phyloP scores from a whole-genome alignment of 2,329 filamentous ascomycete genomes.

The Calonectria pseudoreteaudii region DNA sequence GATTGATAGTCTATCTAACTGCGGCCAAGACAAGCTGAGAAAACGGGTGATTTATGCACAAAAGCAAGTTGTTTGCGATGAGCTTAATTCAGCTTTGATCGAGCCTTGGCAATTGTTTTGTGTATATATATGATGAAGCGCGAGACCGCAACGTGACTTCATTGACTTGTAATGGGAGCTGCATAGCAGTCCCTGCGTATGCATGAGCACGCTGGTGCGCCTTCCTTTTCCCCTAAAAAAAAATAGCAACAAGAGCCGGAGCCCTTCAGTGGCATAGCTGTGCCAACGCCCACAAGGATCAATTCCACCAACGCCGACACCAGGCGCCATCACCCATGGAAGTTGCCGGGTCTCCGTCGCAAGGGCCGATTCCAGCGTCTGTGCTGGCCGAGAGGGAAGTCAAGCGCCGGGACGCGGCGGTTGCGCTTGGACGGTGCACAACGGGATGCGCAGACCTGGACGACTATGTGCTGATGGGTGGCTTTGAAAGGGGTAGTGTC shows the following conservation, averaged over 20 bases:
- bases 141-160: not conserved
- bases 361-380: conserved; percentile 59
- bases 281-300: not conserved
- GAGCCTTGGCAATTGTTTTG: not conserved
- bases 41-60: not conserved
- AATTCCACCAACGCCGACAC: not conserved
- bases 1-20: not conserved
- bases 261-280: not conserved
- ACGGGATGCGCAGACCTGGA: conserved; percentile 64
- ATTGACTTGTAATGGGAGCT: not conserved
- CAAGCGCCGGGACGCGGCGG: conserved; percentile 47
- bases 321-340: conserved; percentile 1
- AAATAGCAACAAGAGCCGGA: not conserved
- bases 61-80: not conserved
- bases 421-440: conserved; percentile 45
- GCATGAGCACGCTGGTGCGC: not conserved
- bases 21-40: not conserved
- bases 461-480: conserved; percentile 58
- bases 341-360: conserved; percentile 53
- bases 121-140: not conserved
- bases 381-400: conserved; percentile 55
- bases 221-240: not conserved
- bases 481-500: conserved; percentile 63
- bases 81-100: not conserved
- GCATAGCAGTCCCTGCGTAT: not conserved